Conservation (phyloP, 179 eudicot species). For the Monotropa hypopitys region DNA sequence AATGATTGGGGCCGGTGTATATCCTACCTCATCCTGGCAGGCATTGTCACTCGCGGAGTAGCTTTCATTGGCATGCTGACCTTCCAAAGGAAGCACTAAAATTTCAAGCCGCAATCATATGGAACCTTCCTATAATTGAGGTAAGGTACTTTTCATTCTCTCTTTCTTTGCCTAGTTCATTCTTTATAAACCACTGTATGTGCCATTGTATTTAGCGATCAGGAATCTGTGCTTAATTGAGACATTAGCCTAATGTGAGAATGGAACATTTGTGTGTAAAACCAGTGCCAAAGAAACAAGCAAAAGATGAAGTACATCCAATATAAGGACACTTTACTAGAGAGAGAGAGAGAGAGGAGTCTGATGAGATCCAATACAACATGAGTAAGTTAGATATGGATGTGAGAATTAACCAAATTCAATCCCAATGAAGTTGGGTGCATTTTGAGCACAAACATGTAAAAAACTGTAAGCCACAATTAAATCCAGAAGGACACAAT, state of each 20-base stretch:
- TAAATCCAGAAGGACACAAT: neutral
- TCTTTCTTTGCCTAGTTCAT: neutral
- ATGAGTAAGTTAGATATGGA: no score
- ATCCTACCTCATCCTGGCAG: slow-evolving; percentile 34
- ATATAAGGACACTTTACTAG: no score
- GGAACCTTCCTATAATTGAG: neutral
- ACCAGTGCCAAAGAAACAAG: no score
- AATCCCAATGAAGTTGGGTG: no score
- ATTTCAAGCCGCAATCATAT: slow-evolving; percentile 2
- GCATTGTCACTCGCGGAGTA: slow-evolving; percentile 37
- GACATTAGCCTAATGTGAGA: neutral
- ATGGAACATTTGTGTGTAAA: no score
- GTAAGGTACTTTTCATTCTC: neutral
- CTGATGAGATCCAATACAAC: no score
- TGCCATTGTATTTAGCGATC: neutral
- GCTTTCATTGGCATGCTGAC: slow-evolving; percentile 66
- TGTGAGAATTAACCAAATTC: no score
- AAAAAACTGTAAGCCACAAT: neutral
- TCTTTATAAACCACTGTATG: neutral
- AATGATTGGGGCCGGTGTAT: slow-evolving; percentile 47
- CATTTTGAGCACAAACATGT: no score
- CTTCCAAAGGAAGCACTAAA: slow-evolving; percentile 46
- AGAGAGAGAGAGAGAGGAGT: no score
- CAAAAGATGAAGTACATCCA: no score
- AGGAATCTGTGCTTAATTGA: neutral